These are phyloP conservation scores for Graphilbum fragrans DNA, from an alignment of 2,329 filamentous ascomycete genomes.

Conservation along the genomic window DNA sequence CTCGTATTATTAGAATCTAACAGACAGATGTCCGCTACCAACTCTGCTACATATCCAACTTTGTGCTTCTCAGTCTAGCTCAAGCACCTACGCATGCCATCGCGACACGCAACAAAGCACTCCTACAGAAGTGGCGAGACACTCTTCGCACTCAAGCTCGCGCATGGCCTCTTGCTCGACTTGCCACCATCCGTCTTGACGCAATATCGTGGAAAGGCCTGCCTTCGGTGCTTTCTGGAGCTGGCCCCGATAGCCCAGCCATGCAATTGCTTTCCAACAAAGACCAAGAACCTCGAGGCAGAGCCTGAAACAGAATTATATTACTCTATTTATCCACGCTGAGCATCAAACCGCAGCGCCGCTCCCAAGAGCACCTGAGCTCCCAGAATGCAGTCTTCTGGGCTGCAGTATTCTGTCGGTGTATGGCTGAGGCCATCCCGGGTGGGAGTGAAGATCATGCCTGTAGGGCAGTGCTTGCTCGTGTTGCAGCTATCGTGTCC, in stretches of 20 bases:
- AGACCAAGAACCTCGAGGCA: not conserved
- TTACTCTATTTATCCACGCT: no score
- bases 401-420: conserved; percentile 21
- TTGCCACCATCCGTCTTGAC: conserved; percentile 15
- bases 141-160: conserved; percentile 13
- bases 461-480: conserved; percentile 19
- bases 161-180: conserved; percentile 13
- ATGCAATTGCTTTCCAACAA: conserved; percentile 7
- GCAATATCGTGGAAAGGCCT: conserved; percentile 15
- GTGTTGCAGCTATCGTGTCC: conserved; percentile 25
- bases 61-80: conserved; percentile 13
- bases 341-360: conserved; percentile 13
- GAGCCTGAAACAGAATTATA: no score
- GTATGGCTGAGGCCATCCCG: conserved; percentile 24
- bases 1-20: not conserved
- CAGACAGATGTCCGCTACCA: conserved; percentile 13
- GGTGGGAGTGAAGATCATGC: conserved; percentile 26
- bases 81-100: conserved; percentile 12
- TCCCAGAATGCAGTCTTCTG: conserved; percentile 20
- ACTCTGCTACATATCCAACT: conserved; percentile 14
- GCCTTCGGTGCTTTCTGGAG: conserved; percentile 7
- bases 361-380: conserved; percentile 17
- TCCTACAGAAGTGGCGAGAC: conserved; percentile 13
- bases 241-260: conserved; percentile 13
- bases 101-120: conserved; percentile 8